Base-by-base conservation (phyloP, 352 stramenopile species). In the Pythium pectinolyticum region DNA sequence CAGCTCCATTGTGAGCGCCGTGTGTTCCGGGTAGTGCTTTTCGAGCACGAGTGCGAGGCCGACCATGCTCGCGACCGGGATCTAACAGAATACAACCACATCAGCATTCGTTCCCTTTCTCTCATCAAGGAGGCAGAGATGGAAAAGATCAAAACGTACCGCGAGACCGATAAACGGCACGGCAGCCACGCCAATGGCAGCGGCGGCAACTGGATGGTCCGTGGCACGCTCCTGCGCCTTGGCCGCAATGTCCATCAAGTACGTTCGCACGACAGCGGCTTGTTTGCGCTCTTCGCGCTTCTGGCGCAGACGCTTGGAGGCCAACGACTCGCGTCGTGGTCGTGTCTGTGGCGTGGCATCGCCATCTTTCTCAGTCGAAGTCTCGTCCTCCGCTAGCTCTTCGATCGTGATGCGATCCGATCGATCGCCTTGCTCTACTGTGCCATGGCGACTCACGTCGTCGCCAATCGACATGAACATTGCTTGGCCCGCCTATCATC, bases 11-110 rank as follows among this genome's bases (percentile, higher is more conserved):
- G 79, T 84, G 57, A 94, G 49, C 46, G 70, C 76, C 30, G 81
- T 74, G 61, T 90, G 80, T 53, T 94, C 82, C 0, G 85, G 85
- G 40, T 89, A 94, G 65, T 90, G 89, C 57, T 85, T 89, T 64
- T 94, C 85, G 22, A 92, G 59, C 46, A 89, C 75, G 17, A 94
- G 70, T n/a, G 78, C 82, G 7, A 89, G 51, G 12, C 82, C 85
- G 15, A 90, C 71, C 56, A 91, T 66, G 41, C 80, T 90, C 9
- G 81, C 85, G 8, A 92, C 62, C 14, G 85, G 85, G 30, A 94
- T 84, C 84, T 94, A 34, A 5, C 46, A 14, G 25, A 40, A 31
- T 30, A 15, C 22, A 19, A n/a, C 8, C n/a, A 0, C 57, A 32
- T n/a, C 20, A 20, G 46, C 28, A 34, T 34, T 30, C 40, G 2